These are phyloP conservation scores for Aspergillus ochraceus DNA, from an alignment of 2,329 filamentous ascomycete species.

Conservation along the genomic window DNA sequence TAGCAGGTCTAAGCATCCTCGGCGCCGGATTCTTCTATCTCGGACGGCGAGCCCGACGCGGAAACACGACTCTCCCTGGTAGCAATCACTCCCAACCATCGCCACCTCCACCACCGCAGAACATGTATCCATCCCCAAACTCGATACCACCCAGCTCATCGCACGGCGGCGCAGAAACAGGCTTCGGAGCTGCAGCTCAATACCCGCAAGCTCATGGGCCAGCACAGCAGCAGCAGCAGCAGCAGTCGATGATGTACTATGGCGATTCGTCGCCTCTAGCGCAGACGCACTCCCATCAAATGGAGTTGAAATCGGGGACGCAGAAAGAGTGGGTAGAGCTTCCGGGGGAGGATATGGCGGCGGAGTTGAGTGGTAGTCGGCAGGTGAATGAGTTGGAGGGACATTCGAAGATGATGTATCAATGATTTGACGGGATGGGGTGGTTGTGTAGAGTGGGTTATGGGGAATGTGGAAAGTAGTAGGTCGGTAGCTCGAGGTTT, in stretches of 20 bases:
- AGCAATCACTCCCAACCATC: neutral
- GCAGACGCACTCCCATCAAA: neutral
- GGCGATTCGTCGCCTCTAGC: neutral
- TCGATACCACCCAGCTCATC: neutral
- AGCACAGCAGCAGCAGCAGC: neutral
- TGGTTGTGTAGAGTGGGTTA: neutral
- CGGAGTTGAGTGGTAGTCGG: slow-evolving; percentile 11
- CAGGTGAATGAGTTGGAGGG: slow-evolving; percentile 14
- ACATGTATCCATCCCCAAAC: neutral
- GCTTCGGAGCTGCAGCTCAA: neutral
- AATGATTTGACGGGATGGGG: neutral
- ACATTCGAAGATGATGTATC: neutral
- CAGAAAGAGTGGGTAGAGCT: slow-evolving; percentile 7
- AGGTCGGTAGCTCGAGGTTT: neutral
- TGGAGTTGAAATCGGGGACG: neutral
- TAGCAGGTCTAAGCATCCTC: slow-evolving; percentile 3
- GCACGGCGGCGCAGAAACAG: neutral
- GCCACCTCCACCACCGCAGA: neutral
- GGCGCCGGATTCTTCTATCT: slow-evolving; percentile 13
- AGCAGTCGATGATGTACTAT: neutral
- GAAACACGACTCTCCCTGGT: neutral
- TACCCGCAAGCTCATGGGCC: no score
- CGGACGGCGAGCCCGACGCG: slow-evolving; percentile 4
- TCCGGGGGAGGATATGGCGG: slow-evolving; percentile 1
- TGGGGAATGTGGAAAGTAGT: no score